Conservation (phyloP, 2,329 filamentous ascomycete species). For the Paecilomyces variotii region DNA sequence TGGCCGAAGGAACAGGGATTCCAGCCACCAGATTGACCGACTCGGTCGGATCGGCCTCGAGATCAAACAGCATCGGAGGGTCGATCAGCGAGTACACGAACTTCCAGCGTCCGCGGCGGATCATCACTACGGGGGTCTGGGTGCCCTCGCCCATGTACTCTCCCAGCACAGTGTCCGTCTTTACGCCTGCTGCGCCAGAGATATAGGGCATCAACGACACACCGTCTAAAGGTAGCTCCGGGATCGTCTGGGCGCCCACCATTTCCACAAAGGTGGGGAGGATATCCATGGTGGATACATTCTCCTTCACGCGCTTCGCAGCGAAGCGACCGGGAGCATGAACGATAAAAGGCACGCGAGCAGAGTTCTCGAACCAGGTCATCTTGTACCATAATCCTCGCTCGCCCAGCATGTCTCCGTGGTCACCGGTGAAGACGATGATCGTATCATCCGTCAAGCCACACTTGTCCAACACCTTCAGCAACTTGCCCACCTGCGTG, state of each 20-base stretch:
- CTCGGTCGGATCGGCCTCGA: slow-evolving; percentile 67
- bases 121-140: slow-evolving; percentile 86
- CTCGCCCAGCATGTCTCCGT: slow-evolving; percentile 94
- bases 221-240: slow-evolving; percentile 76
- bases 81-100: slow-evolving; percentile 81
- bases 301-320: slow-evolving; percentile 69
- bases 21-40: slow-evolving; percentile 56
- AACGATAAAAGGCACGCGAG: slow-evolving; percentile 79
- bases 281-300: slow-evolving; percentile 85
- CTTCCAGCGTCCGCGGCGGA: slow-evolving; percentile 81
- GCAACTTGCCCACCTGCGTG: slow-evolving; percentile 77
- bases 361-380: slow-evolving; percentile 89
- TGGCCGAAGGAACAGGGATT: slow-evolving; percentile 24
- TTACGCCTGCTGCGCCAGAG: slow-evolving; percentile 44
- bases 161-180: slow-evolving; percentile 78
- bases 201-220: slow-evolving; percentile 74
- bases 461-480: slow-evolving; percentile 70
- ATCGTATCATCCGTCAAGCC: slow-evolving; percentile 78
- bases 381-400: slow-evolving; percentile 93
- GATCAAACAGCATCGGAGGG: slow-evolving; percentile 75
- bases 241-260: slow-evolving; percentile 61
- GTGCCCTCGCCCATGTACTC: slow-evolving; percentile 95
- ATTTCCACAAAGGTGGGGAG: slow-evolving; percentile 82
- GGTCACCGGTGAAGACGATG: slow-evolving; percentile 85
- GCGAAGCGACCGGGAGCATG: slow-evolving; percentile 68